phyloP scores from a whole-genome alignment of 805 yeast species.

The Millerozyma miso region DNA sequence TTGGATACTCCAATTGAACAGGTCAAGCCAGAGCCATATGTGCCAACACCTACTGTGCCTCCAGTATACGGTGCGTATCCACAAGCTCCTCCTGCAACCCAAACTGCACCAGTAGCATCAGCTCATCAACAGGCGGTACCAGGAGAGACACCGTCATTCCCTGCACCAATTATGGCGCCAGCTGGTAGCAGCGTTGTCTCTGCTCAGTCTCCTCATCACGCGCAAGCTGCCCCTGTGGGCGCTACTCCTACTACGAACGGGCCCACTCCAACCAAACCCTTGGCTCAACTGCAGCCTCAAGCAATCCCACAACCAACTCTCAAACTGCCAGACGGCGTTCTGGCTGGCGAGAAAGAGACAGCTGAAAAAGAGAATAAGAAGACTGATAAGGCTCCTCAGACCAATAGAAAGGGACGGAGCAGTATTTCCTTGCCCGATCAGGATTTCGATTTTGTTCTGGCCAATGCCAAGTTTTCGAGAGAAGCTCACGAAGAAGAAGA shows the following conservation, averaged over 20 bases:
- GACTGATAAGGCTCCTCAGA: constrained; percentile 9
- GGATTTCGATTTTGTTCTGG: constrained; percentile 73
- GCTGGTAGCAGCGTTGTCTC: background rate
- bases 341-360: constrained; percentile 7
- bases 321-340: background rate
- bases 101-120: constrained; percentile 4
- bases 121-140: constrained; percentile 6
- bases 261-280: constrained; percentile 6
- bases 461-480: constrained; percentile 66
- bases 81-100: constrained; percentile 9
- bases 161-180: constrained; percentile 2
- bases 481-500: constrained; percentile 38
- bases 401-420: constrained; percentile 7
- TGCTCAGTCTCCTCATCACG: constrained; percentile 3
- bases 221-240: constrained; percentile 2
- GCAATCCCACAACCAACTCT: constrained; percentile 10
- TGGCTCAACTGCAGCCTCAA: constrained; percentile 5
- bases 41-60: constrained; percentile 11
- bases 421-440: constrained; percentile 42
- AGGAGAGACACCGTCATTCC: constrained; percentile 6
- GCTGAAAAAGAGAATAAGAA: constrained; percentile 9
- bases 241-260: constrained; percentile 6
- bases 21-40: constrained; percentile 50
- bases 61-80: constrained; percentile 12
- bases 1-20: constrained; percentile 67